These are phyloP conservation scores for Austroboletus rostrupii DNA, from an alignment of 1,284 basidiomycete genomes.

Conservation along the genomic window DNA sequence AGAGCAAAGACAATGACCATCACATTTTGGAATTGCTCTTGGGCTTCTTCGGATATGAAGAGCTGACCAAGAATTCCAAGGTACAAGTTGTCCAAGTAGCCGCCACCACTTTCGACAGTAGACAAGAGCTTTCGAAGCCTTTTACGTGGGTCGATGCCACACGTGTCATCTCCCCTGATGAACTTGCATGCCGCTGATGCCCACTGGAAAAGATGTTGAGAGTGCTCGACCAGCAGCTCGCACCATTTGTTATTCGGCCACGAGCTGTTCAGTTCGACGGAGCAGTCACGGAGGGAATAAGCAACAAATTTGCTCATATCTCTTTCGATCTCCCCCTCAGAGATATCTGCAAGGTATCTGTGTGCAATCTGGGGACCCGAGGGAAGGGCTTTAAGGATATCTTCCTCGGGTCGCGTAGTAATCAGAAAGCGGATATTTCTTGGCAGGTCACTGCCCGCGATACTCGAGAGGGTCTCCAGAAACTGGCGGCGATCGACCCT, in stretches of 20 bases:
- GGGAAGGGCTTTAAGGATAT: too few relatives aligned
- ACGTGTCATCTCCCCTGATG: too few relatives aligned
- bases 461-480: too few relatives aligned
- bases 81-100: neutral
- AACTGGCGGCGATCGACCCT: too few relatives aligned
- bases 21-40: neutral
- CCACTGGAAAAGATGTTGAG: too few relatives aligned
- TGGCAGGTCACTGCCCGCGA: too few relatives aligned
- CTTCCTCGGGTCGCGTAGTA: too few relatives aligned
- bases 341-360: too few relatives aligned
- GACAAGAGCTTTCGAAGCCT: neutral
- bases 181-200: too few relatives aligned
- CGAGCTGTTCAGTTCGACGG: neutral
- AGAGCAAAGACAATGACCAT: constrained; percentile 2
- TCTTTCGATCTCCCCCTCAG: neutral
- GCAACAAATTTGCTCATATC: neutral
- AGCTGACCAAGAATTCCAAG: neutral
- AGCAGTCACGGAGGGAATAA: neutral
- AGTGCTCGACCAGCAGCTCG: too few relatives aligned
- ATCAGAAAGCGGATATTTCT: too few relatives aligned
- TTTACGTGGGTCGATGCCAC: neutral
- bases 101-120: neutral
- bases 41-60: neutral
- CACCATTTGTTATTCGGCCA: neutral
- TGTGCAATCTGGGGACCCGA: too few relatives aligned